phyloP scores from a whole-genome alignment of 2,329 filamentous ascomycete species.

The Venturia effusa region DNA sequence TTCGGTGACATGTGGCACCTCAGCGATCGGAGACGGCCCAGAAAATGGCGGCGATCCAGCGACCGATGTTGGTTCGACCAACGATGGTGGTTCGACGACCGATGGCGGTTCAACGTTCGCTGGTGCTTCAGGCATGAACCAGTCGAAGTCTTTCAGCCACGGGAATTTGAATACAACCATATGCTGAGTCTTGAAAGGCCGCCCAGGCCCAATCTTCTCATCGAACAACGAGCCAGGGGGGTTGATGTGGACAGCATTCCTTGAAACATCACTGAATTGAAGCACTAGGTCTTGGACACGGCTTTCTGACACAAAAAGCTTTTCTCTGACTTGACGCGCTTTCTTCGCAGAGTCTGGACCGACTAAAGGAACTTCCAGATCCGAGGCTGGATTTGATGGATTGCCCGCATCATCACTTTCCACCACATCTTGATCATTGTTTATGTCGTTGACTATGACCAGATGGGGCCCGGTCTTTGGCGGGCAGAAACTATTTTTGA shows the following conservation, averaged over 20 bases:
- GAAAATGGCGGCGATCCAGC: background rate
- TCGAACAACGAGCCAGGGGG: conserved; percentile 30
- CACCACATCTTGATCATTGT: background rate
- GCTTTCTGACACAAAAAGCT: conserved; percentile 10
- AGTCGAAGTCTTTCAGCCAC: conserved; percentile 23
- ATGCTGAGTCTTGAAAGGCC: conserved; percentile 20
- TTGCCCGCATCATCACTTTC: background rate
- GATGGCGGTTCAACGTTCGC: background rate
- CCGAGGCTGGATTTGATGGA: background rate
- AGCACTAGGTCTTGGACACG: conserved; percentile 19
- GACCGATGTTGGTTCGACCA: background rate
- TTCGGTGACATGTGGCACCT: background rate
- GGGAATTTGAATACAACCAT: conserved; percentile 32
- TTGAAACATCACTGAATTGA: conserved; percentile 20
- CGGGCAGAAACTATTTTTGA: background rate
- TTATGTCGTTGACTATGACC: background rate
- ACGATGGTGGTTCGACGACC: background rate
- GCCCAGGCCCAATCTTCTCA: conserved; percentile 20
- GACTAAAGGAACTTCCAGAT: background rate
- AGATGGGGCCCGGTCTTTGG: background rate
- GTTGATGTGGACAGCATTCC: conserved; percentile 33
- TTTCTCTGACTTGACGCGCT: background rate
- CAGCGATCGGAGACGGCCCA: background rate
- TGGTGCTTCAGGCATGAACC: conserved; percentile 19
- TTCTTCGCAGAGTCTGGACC: background rate